These are phyloP conservation scores for Lyophyllum shimeji DNA, from an alignment of 768 basidiomycete genomes.

Conservation along the genomic window DNA sequence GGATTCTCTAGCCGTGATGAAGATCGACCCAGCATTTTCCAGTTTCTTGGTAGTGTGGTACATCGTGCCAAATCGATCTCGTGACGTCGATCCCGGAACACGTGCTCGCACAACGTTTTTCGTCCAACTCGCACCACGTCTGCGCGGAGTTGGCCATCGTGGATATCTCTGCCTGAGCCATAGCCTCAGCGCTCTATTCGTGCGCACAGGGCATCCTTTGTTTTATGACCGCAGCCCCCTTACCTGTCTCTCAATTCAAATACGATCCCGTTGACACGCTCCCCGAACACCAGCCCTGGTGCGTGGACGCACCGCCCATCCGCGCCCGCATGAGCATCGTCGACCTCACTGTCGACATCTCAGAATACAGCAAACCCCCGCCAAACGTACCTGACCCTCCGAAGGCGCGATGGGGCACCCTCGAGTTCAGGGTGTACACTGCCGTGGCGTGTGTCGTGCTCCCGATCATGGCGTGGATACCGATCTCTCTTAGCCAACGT, in stretches of 20 bases:
- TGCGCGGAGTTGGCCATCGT: neutral
- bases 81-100: neutral
- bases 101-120: neutral
- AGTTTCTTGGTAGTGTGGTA: no score
- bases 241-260: neutral
- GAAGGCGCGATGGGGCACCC: conserved; percentile 62
- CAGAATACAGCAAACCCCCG: conserved; percentile 35
- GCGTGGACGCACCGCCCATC: conserved; percentile 3
- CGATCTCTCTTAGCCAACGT: conserved; percentile 74
- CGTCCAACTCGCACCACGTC: neutral
- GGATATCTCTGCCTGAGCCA: neutral
- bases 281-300: conserved; percentile 6
- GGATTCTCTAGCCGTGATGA: no score
- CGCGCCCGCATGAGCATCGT: conserved; percentile 28
- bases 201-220: neutral
- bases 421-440: conserved; percentile 81
- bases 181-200: neutral
- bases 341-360: conserved; percentile 56
- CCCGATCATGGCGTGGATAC: conserved; percentile 76
- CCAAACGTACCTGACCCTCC: conserved; percentile 31
- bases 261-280: conserved; percentile 8
- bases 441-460: conserved; percentile 58
- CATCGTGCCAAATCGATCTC: neutral
- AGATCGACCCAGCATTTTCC: no score
- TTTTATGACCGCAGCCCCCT: neutral